Conservation (phyloP, 1,284 basidiomycete species). For the Ustilago xerochloae region DNA sequence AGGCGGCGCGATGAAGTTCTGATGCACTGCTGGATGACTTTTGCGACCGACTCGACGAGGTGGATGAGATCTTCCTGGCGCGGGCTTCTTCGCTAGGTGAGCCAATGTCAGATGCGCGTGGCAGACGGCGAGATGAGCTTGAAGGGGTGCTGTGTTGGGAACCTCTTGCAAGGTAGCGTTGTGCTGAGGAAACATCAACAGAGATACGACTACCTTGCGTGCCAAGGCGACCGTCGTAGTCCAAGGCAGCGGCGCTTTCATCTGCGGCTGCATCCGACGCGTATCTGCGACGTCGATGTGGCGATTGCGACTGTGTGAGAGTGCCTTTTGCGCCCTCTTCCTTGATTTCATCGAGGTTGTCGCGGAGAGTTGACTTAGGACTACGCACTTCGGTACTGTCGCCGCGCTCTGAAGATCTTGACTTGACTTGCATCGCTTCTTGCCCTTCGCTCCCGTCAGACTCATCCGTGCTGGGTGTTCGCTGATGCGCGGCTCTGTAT, state of each 20-base stretch:
- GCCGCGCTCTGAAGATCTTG: neutral
- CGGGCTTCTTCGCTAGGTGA: slow-evolving; percentile 49
- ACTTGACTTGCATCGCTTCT: neutral
- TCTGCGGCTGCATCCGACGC: slow-evolving; percentile 42
- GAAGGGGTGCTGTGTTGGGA: slow-evolving; percentile 41
- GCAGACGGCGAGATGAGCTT: slow-evolving; percentile 16
- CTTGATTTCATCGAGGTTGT: slow-evolving; percentile 36
- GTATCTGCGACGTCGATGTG: slow-evolving; percentile 29
- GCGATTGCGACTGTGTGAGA: neutral
- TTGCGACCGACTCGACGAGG: slow-evolving; percentile 50
- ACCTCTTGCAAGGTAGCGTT: slow-evolving; percentile 34
- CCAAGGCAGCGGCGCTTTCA: slow-evolving; percentile 8
- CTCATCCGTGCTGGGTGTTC: slow-evolving; percentile 23
- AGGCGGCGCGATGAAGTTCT: slow-evolving; percentile 52
- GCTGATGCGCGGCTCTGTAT: slow-evolving; percentile 38
- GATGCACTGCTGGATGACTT: slow-evolving; percentile 55
- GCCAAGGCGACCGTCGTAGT: slow-evolving; percentile 36
- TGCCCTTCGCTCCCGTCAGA: slow-evolving; percentile 20
- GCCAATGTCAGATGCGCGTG: slow-evolving; percentile 21
- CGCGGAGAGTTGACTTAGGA: slow-evolving; percentile 10
- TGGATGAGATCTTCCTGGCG: slow-evolving; percentile 51
- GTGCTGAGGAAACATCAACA: slow-evolving; percentile 43
- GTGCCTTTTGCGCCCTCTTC: slow-evolving; percentile 17
- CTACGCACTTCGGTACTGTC: slow-evolving; percentile 5
- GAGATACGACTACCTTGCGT: slow-evolving; percentile 45